These are phyloP conservation scores for Colletotrichum noveboracense DNA, from an alignment of 2,329 filamentous ascomycete genomes.

Conservation along the genomic window DNA sequence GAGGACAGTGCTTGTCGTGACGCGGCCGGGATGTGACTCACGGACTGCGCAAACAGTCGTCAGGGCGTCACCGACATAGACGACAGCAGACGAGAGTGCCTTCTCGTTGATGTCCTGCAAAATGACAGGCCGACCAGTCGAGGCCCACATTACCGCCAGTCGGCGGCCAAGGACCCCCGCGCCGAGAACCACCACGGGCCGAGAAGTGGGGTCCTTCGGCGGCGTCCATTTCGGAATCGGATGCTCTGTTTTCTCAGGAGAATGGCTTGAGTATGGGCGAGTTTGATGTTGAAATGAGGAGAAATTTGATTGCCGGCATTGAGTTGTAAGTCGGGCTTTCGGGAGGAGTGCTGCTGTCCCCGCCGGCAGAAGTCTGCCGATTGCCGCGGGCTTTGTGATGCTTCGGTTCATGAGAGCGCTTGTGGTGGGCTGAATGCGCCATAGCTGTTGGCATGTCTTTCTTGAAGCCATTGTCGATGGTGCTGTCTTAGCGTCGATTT, in stretches of 20 bases:
- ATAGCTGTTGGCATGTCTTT: constrained; percentile 14
- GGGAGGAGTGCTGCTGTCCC: not conserved
- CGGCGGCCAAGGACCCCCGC: constrained; percentile 45
- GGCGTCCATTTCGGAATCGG: constrained; percentile 25
- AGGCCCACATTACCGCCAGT: constrained; percentile 36
- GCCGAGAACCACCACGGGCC: constrained; percentile 44
- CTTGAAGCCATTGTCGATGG: not conserved
- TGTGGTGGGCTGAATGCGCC: constrained; percentile 1
- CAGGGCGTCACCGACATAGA: constrained; percentile 38
- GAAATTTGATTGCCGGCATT: constrained; percentile 4
- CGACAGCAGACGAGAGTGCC: constrained; percentile 28
- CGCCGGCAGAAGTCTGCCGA: not conserved
- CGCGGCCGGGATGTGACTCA: constrained; percentile 29
- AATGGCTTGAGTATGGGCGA: constrained; percentile 10
- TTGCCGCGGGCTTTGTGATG: not conserved
- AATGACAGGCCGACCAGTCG: constrained; percentile 31
- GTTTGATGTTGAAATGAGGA: not conserved
- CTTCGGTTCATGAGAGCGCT: not conserved
- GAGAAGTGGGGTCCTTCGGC: constrained; percentile 32
- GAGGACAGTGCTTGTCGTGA: constrained; percentile 27
- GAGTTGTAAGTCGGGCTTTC: not conserved
- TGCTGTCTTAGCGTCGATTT: not conserved
- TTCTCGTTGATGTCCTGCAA: constrained; percentile 30
- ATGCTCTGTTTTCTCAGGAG: not conserved
- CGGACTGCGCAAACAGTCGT: constrained; percentile 32